Base-by-base conservation (phyloP, 106 monocot species). In the Narthecium ossifragum region DNA sequence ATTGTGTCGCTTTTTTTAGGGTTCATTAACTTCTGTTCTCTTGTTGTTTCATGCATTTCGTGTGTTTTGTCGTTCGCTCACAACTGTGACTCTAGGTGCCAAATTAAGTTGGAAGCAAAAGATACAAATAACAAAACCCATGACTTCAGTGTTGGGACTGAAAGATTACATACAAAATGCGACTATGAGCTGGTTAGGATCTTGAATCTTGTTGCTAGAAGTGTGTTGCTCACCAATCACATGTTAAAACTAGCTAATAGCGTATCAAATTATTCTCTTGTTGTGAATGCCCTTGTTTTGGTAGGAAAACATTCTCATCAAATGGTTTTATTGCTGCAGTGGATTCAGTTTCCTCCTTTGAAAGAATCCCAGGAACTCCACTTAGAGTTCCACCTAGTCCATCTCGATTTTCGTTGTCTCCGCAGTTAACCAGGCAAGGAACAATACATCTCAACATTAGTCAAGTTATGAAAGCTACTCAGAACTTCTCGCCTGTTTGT, bases 391-490 rank as follows among this genome's bases (percentile, higher is more conserved):
- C 86, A 23, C 75, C 77, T 22, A 92, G 91, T 67, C 84, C 88
- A 60, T 78, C 92, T 59, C 67, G 87, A 33, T 92, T 92, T 73
- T 65, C 78, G 26, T 17, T 75, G 61, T 92, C 84, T 24, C 78
- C 80, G n/a, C 79, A 74, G 21, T 21, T 74, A 43, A 68, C 40
- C 51, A 75, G 62, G 69, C 64, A 41, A 54, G 81, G 81, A 57
- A 66, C 85, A n/a, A 25, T 81, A 18, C 75, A 88, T 62, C 68
- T 88, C 2, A 76, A 29, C 51, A 57, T 84, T 21, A 57, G 51
- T 56, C 84, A 92, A 67, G 76, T 92, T 31, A 18, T 64, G 12
- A 92, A 73, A 66, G 87, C 87, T 21, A 92, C 92, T 52, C 80
- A 78, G 18, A 92, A 81, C 65, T 92, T 92, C 60, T 84, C 92